Base-by-base conservation (phyloP, 495 filamentous ascomycete species). In the Annulohypoxylon stygium region DNA sequence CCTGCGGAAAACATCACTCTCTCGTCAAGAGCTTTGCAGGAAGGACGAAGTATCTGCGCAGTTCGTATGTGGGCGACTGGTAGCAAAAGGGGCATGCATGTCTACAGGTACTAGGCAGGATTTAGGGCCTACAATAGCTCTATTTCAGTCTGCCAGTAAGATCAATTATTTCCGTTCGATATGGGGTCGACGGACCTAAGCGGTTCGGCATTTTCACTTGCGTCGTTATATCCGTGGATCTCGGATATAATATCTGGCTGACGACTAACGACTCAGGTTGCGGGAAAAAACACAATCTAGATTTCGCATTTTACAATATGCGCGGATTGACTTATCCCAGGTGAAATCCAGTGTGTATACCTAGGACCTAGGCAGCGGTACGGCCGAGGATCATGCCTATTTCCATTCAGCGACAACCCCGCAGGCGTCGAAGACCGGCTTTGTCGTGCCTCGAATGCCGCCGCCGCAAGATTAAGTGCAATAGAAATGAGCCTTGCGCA, bases 401-500 rank as follows among this genome's bases (percentile, higher is more conserved):
- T 12, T n/a, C 39, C 51, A 75, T 75, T 73, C 71, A 78, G 37
- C 71, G 67, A 65, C 70, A 70, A 67, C 53, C 65, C 60, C 78
- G 69, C 10, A 74, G 76, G 33, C 81, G 81, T 48, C 73, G 82
- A 25, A 76, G 82, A 54, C 80, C 80, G 18, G 79, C 82, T 12
- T 68, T 81, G 23, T 82, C 82, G 0, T 85, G 84, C 37, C 63
- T 85, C 9, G 83, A 84, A 50, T 87, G 85, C 65, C 79, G 81
- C n/a, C 84, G 83, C 10, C 83, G 85, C 33, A 87, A 86, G 78
- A 83, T 87, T 72, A 86, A 83, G 65, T 87, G 84, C 68, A 82
- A 87, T 64, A 79, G 79, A 34, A 76, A 71, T 26, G 74, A 80
- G 12, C 85, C 84, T 34, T 87, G 84, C 67, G 65, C 78, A 12